These are phyloP conservation scores for Penicillium desertorum DNA, from an alignment of 495 filamentous ascomycete genomes.

Conservation along the genomic window DNA sequence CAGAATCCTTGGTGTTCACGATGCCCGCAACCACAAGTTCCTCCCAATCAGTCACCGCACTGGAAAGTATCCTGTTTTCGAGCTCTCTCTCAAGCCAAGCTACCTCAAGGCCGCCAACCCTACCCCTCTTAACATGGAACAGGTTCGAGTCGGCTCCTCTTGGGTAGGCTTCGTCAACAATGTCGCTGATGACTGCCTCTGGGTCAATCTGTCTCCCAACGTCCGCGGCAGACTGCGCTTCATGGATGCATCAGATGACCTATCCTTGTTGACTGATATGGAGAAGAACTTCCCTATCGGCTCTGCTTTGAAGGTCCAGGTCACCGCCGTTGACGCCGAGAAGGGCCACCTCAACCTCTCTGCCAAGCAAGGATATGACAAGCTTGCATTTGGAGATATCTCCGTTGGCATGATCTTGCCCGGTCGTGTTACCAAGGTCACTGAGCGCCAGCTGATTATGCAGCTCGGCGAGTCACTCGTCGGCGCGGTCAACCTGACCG, in stretches of 20 bases:
- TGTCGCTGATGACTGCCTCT: conserved; percentile 68
- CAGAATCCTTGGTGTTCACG: conserved; percentile 81
- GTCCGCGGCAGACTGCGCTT: conserved; percentile 78
- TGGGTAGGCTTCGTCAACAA: conserved; percentile 90
- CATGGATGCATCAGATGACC: conserved; percentile 82
- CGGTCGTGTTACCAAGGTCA: conserved; percentile 79
- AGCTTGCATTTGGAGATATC: conserved; percentile 65
- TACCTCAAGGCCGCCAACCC: conserved; percentile 55
- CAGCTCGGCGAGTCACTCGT: conserved; percentile 76
- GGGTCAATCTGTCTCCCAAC: conserved; percentile 89
- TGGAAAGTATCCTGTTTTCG: conserved; percentile 75
- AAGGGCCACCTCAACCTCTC: conserved; percentile 79
- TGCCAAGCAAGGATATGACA: conserved; percentile 57
- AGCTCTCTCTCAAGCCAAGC: conserved; percentile 81
- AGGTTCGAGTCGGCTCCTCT: conserved; percentile 65
- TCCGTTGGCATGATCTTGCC: conserved; percentile 76
- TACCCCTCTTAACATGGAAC: conserved; percentile 67
- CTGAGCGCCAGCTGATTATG: conserved; percentile 77
- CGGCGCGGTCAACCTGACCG: conserved; percentile 70
- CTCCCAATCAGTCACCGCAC: conserved; percentile 84
- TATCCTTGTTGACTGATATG: conserved; percentile 71
- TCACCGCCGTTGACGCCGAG: conserved; percentile 69
- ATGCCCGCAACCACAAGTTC: conserved; percentile 86
- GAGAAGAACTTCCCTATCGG: conserved; percentile 85
- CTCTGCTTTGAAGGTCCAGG: conserved; percentile 75